These are phyloP conservation scores for Fraxinus angustifolia DNA, from an alignment of 305 asterid genomes.

Conservation along the genomic window DNA sequence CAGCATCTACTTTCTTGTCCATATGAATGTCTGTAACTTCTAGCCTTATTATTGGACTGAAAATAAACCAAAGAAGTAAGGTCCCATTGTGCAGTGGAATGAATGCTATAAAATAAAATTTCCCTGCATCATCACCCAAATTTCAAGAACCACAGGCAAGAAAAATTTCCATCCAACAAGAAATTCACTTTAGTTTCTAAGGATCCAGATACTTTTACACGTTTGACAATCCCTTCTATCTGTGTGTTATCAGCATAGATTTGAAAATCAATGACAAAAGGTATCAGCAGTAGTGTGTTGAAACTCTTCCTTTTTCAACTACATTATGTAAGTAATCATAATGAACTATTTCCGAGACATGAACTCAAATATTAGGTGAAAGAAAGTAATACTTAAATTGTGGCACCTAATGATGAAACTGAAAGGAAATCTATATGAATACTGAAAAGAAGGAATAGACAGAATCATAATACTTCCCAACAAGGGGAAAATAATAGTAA, in stretches of 20 bases:
- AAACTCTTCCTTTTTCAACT: not conserved
- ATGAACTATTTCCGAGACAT: not conserved
- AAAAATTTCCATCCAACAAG: not conserved
- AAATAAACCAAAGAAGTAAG: not conserved
- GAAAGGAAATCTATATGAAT: not conserved
- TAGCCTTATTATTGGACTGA: slow-evolving; percentile 48
- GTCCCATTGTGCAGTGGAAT: not conserved
- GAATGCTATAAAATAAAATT: not conserved
- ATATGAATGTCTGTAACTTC: slow-evolving; percentile 52
- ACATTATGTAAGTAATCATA: not conserved
- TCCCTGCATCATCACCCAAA: not conserved
- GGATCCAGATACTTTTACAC: not conserved
- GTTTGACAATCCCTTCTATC: not conserved
- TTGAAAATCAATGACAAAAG: not conserved
- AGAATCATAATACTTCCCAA: not conserved
- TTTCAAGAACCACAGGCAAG: not conserved
- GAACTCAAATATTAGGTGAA: not conserved
- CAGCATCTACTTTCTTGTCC: slow-evolving; percentile 62
- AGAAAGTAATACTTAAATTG: not conserved
- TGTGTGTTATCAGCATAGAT: not conserved
- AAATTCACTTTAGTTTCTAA: not conserved
- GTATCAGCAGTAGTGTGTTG: not conserved
- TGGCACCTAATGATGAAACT: not conserved
- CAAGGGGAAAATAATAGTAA: not conserved
- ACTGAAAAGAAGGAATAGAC: not conserved